Evolutionary conservation across 495 filamentous ascomycete genomes (phyloP).

Genomic region (Aspergillus mulundensis): DNA sequence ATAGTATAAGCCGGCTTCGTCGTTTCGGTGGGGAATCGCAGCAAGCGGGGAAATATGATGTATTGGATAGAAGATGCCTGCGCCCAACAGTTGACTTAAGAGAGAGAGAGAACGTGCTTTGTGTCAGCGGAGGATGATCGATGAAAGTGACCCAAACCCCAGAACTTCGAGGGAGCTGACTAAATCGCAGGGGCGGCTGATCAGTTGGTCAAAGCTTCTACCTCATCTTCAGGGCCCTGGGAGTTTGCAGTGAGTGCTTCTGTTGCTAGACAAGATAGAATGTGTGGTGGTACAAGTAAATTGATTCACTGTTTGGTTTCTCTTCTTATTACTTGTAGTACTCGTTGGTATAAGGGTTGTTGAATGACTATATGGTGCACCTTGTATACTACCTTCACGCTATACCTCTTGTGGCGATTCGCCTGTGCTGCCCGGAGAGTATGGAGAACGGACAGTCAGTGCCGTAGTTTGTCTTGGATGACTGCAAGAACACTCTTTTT

Average conservation of each 20-base stretch:
- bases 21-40: conserved; percentile 2
- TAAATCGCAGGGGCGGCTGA: conserved; percentile 16
- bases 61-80: neutral
- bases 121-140: conserved; percentile 1
- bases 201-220: conserved; percentile 22
- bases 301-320: neutral
- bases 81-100: neutral
- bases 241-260: neutral
- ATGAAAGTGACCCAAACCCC: conserved; percentile 2
- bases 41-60: neutral
- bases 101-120: neutral
- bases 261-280: neutral
- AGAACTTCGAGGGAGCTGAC: conserved; percentile 20
- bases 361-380: neutral
- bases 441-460: conserved; percentile 5
- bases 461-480: conserved; percentile 11
- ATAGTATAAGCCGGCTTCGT: neutral
- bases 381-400: neutral
- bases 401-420: conserved; percentile 9
- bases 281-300: neutral
- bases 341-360: neutral
- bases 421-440: conserved; percentile 12
- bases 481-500: conserved; percentile 6
- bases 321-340: too few relatives aligned
- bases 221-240: neutral